Conservation (phyloP, 305 asterid genomes). For the Fraxinus velutina region DNA sequence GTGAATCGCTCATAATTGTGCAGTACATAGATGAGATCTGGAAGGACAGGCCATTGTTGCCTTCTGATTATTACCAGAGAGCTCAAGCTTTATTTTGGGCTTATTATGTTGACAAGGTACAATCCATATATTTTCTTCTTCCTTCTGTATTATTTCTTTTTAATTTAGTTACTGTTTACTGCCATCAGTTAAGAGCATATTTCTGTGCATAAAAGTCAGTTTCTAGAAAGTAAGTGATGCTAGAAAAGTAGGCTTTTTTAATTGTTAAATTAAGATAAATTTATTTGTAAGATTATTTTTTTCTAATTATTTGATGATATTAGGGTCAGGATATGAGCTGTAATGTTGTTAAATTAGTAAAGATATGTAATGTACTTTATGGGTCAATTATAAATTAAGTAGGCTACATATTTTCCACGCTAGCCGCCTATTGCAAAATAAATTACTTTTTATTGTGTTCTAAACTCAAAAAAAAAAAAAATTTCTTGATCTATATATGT, state of each 20-base stretch:
- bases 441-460: neutral
- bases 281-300: neutral
- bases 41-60: constrained; percentile 45
- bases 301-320: neutral
- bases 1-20: constrained; percentile 52
- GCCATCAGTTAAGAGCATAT: neutral
- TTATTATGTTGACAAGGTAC: constrained; percentile 54
- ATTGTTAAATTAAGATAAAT: neutral
- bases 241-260: neutral
- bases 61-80: constrained; percentile 52
- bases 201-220: neutral
- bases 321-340: neutral
- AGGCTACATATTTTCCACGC: neutral
- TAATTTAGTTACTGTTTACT: neutral
- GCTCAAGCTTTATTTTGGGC: constrained; percentile 67
- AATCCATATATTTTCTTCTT: neutral
- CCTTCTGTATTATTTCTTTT: neutral
- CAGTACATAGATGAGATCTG: constrained; percentile 61
- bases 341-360: neutral
- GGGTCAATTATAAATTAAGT: neutral
- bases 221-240: neutral
- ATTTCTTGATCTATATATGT: neutral
- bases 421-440: neutral
- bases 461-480: neutral
- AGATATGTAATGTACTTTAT: neutral